A percentile compares a stretch with the other conserved stretches of the same genome.
Evolutionary conservation across 768 basidiomycete genomes (phyloP).

Genomic region (Hysterangium stoloniferum): DNA sequence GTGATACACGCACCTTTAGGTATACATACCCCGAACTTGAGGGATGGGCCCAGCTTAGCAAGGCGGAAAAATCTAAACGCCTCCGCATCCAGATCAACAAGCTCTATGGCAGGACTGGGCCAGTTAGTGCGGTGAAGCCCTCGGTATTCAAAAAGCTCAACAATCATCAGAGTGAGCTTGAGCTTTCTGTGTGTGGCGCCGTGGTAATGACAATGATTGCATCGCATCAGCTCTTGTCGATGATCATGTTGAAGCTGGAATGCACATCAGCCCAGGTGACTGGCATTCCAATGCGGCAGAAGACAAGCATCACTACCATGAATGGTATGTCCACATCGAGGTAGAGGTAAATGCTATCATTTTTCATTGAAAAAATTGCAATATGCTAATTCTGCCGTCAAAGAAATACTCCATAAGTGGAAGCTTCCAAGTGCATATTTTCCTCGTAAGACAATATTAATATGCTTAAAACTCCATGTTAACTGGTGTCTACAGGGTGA

Average conservation of each 20-base stretch:
- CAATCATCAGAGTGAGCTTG: no score
- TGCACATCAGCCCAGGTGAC: constrained; percentile 5
- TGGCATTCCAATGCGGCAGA: constrained; percentile 13
- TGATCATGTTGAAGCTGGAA: not conserved
- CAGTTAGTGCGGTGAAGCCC: not conserved
- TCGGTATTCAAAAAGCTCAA: not conserved
- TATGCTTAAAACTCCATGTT: not conserved
- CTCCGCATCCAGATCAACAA: not conserved
- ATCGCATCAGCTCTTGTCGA: constrained; percentile 32
- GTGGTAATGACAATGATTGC: not conserved
- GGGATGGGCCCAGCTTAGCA: constrained; percentile 15
- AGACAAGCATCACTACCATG: not conserved
- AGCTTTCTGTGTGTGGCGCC: no score
- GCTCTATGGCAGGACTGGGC: constrained; percentile 1
- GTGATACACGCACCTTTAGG: constrained; percentile 27
- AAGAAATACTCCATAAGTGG: constrained; percentile 36
- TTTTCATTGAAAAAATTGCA: constrained; percentile 25
- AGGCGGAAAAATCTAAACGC: not conserved
- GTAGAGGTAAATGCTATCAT: not conserved
- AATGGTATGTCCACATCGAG: not conserved
- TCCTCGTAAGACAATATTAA: constrained; percentile 27
- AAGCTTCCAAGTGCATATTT: constrained; percentile 39
- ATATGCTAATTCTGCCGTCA: constrained; percentile 33
- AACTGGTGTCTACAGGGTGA: constrained; percentile 14
- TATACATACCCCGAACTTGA: constrained; percentile 49